Conservation (phyloP, 2,329 filamentous ascomycete species). For the Cladosporium colombiae region DNA sequence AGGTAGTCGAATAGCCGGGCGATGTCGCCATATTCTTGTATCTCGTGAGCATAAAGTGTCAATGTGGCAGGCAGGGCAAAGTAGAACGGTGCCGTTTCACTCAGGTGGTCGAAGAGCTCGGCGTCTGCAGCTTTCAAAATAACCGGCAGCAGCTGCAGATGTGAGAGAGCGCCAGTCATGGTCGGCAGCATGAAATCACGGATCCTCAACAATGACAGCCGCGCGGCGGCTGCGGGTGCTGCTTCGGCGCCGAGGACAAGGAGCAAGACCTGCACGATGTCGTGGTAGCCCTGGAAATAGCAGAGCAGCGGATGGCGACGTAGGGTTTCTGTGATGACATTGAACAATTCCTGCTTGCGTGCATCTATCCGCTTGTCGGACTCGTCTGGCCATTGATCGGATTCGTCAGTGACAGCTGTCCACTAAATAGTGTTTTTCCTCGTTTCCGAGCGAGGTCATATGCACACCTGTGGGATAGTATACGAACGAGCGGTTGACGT, state of each 20-base stretch:
- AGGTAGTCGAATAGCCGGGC: conserved; percentile 90
- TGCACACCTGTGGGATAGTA: conserved; percentile 79
- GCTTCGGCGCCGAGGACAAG: conserved; percentile 71
- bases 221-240: conserved; percentile 66
- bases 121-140: conserved; percentile 74
- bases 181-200: conserved; percentile 97
- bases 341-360: conserved; percentile 75
- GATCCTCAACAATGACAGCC: conserved; percentile 87
- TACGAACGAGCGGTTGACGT: conserved; percentile 95
- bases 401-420: conserved; percentile 4
- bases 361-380: conserved; percentile 66
- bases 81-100: conserved; percentile 64
- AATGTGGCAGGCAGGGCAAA: conserved; percentile 92
- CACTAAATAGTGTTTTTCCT: not conserved
- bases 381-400: conserved; percentile 54
- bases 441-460: not conserved
- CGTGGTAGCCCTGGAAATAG: conserved; percentile 98
- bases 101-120: conserved; percentile 66
- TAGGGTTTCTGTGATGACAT: conserved; percentile 78
- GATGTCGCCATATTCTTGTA: conserved; percentile 86
- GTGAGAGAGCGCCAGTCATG: conserved; percentile 75
- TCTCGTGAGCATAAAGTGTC: conserved; percentile 95
- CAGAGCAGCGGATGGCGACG: conserved; percentile 79
- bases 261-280: conserved; percentile 94
- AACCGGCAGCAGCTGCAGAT: conserved; percentile 83